Percentiles rank a stretch among this genome's conserved stretches.
These are phyloP conservation scores for Cyathus striatus DNA, from an alignment of 768 basidiomycete genomes.

Conservation along the genomic window DNA sequence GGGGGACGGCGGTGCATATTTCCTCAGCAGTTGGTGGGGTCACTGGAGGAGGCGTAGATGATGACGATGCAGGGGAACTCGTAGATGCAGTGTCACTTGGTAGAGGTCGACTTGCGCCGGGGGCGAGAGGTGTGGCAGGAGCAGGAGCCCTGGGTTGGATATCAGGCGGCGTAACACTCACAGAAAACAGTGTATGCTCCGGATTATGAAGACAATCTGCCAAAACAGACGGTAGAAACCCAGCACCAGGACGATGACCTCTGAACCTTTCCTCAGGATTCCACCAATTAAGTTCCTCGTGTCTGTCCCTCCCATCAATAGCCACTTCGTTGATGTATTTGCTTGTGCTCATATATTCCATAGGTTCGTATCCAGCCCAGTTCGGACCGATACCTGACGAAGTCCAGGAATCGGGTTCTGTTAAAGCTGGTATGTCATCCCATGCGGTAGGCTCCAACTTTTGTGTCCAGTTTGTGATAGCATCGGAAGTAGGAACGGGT, in stretches of 20 bases:
- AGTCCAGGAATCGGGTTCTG: background rate
- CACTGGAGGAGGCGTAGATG: constrained; percentile 16
- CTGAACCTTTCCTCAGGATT: constrained; percentile 40
- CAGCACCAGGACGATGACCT: constrained; percentile 58
- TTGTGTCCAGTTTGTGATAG: constrained; percentile 10
- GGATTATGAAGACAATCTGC: constrained; percentile 67
- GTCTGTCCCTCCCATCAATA: constrained; percentile 56
- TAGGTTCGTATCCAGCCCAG: constrained; percentile 10
- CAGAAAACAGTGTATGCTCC: constrained; percentile 66
- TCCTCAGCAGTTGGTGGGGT: constrained; percentile 54
- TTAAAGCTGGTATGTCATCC: constrained; percentile 2
- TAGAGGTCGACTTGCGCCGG: constrained; percentile 6
- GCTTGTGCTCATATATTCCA: constrained; percentile 16
- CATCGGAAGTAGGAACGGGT: no score
- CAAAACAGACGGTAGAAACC: constrained; percentile 64
- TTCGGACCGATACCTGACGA: background rate
- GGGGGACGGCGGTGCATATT: constrained; percentile 65
- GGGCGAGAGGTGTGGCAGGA: constrained; percentile 7
- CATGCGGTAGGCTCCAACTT: no score
- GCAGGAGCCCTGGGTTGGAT: constrained; percentile 7
- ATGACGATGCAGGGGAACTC: constrained; percentile 10
- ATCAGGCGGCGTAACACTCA: constrained; percentile 33
- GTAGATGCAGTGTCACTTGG: constrained; percentile 18
- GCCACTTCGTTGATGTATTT: constrained; percentile 22
- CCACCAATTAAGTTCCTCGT: constrained; percentile 72